phyloP scores from a whole-genome alignment of 2,329 filamentous ascomycete species.

The Elsinoe australis region DNA sequence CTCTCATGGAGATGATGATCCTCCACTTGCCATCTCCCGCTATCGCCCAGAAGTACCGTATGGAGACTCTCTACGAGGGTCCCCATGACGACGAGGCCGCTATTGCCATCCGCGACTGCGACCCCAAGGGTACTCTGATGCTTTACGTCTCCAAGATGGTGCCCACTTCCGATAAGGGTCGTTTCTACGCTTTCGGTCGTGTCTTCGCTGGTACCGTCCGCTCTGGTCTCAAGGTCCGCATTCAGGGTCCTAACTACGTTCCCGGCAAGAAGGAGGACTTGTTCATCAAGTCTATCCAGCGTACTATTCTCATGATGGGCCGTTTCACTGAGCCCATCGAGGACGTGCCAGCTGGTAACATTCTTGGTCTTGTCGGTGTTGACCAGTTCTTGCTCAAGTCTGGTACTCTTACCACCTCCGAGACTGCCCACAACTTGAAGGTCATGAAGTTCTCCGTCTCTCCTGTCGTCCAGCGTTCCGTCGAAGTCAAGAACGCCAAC shows the following conservation, averaged over 20 bases:
- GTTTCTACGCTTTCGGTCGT: slow-evolving; percentile 99
- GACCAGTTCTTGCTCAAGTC: slow-evolving; percentile 99
- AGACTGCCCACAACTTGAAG: slow-evolving; percentile 99
- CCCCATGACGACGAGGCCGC: slow-evolving; percentile 84
- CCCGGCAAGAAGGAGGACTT: slow-evolving; percentile 98
- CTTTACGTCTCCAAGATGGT: slow-evolving; percentile 99
- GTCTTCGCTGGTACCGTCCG: slow-evolving; percentile 98
- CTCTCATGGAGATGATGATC: slow-evolving; percentile 99
- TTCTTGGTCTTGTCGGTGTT: slow-evolving; percentile 97
- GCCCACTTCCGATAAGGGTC: slow-evolving; percentile 97
- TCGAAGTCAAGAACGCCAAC: slow-evolving; percentile 99
- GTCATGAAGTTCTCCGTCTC: slow-evolving; percentile 99
- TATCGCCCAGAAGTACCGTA: slow-evolving; percentile 95
- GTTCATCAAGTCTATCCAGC: slow-evolving; percentile 98
- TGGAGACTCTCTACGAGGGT: slow-evolving; percentile 98
- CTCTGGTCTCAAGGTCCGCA: slow-evolving; percentile 98
- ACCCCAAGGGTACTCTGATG: slow-evolving; percentile 97
- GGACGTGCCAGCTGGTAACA: slow-evolving; percentile 98
- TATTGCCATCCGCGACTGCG: slow-evolving; percentile 97
- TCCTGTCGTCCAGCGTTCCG: slow-evolving; percentile 94
- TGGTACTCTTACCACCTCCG: slow-evolving; percentile 94
- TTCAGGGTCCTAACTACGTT: slow-evolving; percentile 97
- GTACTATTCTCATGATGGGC: slow-evolving; percentile 99
- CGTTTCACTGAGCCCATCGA: slow-evolving; percentile 98
- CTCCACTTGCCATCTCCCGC: slow-evolving; percentile 94